Evolutionary conservation across 1,284 basidiomycete species (phyloP).

Genomic region (Sporisorium iseilematis-ciliati): DNA sequence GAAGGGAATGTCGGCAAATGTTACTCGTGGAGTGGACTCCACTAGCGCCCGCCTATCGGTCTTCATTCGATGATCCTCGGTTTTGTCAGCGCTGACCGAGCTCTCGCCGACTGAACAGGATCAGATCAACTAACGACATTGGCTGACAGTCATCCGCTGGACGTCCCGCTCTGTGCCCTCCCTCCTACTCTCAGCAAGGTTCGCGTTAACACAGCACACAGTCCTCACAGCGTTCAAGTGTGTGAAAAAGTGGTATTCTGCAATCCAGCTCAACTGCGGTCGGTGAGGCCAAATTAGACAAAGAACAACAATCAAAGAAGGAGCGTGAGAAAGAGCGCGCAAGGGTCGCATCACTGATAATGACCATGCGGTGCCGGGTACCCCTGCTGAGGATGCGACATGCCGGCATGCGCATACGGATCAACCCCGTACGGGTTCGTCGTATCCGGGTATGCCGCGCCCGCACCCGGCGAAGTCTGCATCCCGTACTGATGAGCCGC

Average conservation of each 20-base stretch:
- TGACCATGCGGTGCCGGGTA: constrained; percentile 29
- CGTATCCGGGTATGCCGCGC: constrained; percentile 9
- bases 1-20: too few relatives aligned
- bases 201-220: background rate
- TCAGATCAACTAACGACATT: too few relatives aligned
- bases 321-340: background rate
- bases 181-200: background rate
- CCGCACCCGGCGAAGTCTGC: constrained; percentile 18
- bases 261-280: constrained; percentile 1
- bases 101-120: too few relatives aligned
- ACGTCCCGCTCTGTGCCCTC: too few relatives aligned
- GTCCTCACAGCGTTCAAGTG: too few relatives aligned
- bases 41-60: too few relatives aligned
- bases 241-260: background rate
- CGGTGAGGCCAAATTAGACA: background rate
- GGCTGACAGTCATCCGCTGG: too few relatives aligned
- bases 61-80: too few relatives aligned
- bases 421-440: constrained; percentile 25
- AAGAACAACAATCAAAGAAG: background rate
- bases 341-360: constrained; percentile 19
- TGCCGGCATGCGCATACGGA: constrained; percentile 38
- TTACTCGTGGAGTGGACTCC: too few relatives aligned
- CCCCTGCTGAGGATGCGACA: constrained; percentile 30
- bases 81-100: too few relatives aligned
- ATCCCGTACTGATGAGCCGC: constrained; percentile 27